Evolutionary conservation across 164 flowering plant species (phyloP), one percentile per base, ranked within the genome.

Genomic region (Liriodendron chinense): DNA sequence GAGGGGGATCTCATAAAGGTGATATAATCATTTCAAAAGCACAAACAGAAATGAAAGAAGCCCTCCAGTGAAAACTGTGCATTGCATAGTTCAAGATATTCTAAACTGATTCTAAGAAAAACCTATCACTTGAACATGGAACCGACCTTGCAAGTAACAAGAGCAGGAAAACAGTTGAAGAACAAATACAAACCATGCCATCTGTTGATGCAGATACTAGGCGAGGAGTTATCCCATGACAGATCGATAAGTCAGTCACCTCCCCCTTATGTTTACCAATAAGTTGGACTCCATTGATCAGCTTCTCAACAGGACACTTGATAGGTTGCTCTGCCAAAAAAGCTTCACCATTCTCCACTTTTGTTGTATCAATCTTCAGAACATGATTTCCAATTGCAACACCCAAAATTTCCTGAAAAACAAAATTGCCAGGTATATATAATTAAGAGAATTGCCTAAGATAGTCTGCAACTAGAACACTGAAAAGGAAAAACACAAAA

Each of bases 201-300:
- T 96, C 99, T 50, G 82, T 82, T 49, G 99, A 96, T 68, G 98
- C 92, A 73, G 99, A 94, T 74, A 87, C 98, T 80, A 94, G 80
- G 43, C 97, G 95, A 23, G 93, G 86, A 5, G 88, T 90, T 94
- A 91, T 94, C 97, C 96, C 92, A 56, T 94, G 97, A 81, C 98
- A 92, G 91, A 94, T 91, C 23, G 99, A 96, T 74, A 96, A 78
- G 80, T 96, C 98, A 64, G 97, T 94, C 64, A 96, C 93, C 80
- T 91, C 98, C 65, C 90, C 95, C 34, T 91, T 98, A 83, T 96
- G 99, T 77, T 81, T 87, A 66, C 99, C 98, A 78, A 93, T 89
- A 78, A 88, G 75, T 70, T 92, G 94, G 70, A 96, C 81, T 53
- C 99, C 98, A 80, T 94, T 91, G 81, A 90, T 84, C 78, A 90